Base-by-base conservation (phyloP, 129 eudicot species). In the Flaveria robusta region DNA sequence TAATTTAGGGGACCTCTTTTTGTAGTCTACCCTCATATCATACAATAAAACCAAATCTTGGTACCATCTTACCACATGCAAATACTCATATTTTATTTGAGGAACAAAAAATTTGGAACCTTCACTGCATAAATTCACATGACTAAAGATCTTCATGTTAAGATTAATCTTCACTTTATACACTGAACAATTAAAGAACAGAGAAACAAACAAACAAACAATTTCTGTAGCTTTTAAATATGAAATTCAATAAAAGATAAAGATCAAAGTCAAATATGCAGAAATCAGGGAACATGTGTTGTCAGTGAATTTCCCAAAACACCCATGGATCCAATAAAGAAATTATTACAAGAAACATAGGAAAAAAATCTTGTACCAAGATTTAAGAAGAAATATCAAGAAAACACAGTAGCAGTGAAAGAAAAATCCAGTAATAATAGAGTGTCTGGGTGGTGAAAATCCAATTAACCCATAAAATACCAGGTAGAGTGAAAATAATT, bases 71-170 rank as follows among this genome's bases (percentile, higher is more conserved):
- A 31, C 62, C 83, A 80, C 83, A 66, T 80, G 83, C 83, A 43
- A 45, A 80, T 11, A 67, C 16, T 20, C 26, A 18, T 52, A 39
- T 3, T 67, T 63, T 54, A 39, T 31, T 73, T 66, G 51, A 56
- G 42, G 43, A 73, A 71, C 49, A 79, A 64, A 63, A 63, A 39
- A 7, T 9, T 72, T 62, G 78, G 78, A 79, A 41, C 74, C 73
- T 78, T 79, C 2, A 80, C 11, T 72, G 79, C 72, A 66, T 80
- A 70, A 73, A 80, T 12, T 54, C 79, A 80, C 79, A 80, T 80
- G 79, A 74, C 22, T 13, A 43, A 31, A 70, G 49, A 55, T 47
- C 29, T 70, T 59, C 24, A 12, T 18, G 62, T 60, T 47, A 58
- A 56, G n/a, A 41, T 24, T 15, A 41, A 26, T 23, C 26, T 56